Evolutionary conservation across 2,329 filamentous ascomycete genomes (phyloP).

Genomic region (Coniella lustricola): DNA sequence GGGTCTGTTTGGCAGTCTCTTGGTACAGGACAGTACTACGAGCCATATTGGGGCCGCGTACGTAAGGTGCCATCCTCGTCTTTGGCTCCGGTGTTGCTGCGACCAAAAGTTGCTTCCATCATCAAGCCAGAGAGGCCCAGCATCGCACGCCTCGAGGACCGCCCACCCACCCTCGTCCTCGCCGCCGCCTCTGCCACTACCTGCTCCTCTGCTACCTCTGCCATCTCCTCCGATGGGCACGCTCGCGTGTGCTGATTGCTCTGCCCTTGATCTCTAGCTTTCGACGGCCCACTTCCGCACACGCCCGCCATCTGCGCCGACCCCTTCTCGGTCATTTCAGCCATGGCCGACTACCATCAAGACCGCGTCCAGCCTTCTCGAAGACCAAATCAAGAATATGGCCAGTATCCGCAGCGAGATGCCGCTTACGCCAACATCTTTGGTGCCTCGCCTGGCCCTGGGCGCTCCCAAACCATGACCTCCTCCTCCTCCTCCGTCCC

Average conservation of each 20-base stretch:
- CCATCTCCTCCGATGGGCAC: constrained; percentile 9
- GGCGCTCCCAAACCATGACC: constrained; percentile 93
- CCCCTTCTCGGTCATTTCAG: constrained; percentile 26
- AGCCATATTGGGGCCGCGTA: constrained; percentile 9
- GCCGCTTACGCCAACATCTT: constrained; percentile 96
- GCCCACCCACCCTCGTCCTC: neutral
- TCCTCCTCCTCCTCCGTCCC: constrained; percentile 63
- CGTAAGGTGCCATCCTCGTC: constrained; percentile 14
- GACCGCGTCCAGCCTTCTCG: constrained; percentile 38
- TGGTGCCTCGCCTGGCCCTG: constrained; percentile 74
- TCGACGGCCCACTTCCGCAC: constrained; percentile 9
- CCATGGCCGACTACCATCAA: constrained; percentile 54
- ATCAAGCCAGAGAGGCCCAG: constrained; percentile 1
- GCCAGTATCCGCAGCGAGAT: constrained; percentile 52
- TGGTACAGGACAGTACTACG: neutral
- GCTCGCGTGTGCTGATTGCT: constrained; percentile 16
- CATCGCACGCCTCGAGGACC: neutral
- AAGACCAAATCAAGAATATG: constrained; percentile 24
- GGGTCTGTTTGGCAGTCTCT: too few species aligned
- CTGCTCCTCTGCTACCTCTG: neutral
- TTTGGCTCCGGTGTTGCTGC: constrained; percentile 8
- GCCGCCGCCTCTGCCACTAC: constrained; percentile 7
- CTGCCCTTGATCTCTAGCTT: constrained; percentile 13
- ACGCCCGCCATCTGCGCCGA: constrained; percentile 7
- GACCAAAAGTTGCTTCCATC: constrained; percentile 9